Evolutionary conservation across 192 early-diverging fungal genomes (phyloP).

Genomic region (Piromyces sp.): DNA sequence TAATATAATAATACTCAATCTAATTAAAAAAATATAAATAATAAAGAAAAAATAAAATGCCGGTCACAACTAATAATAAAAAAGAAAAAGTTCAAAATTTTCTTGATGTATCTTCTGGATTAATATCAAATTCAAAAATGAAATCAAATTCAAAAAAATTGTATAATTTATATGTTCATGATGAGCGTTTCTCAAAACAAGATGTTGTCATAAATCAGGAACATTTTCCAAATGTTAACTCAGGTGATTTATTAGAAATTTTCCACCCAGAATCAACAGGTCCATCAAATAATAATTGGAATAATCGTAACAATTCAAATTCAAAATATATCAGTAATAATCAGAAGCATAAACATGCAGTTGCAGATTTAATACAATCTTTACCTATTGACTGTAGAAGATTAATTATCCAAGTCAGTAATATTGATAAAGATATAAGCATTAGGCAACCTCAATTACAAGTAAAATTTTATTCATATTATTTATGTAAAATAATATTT

Average conservation of each 20-base stretch:
- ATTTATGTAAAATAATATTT: neutral
- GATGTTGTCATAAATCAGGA: conserved; percentile 59
- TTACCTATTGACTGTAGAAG: neutral
- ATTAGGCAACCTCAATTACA: conserved; percentile 36
- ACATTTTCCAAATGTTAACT: conserved; percentile 30
- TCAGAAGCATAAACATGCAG: neutral
- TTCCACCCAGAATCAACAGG: conserved; percentile 14
- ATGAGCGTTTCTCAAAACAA: conserved; percentile 26
- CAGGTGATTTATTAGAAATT: conserved; percentile 49
- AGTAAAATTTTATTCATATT: neutral
- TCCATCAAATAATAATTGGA: conserved; percentile 2
- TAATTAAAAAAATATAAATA: neutral
- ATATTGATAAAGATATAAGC: conserved; percentile 24
- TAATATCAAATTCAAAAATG: neutral
- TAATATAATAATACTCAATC: no score
- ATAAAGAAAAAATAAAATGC: neutral
- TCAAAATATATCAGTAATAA: conserved; percentile 2
- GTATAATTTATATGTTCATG: conserved; percentile 32
- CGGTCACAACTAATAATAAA: neutral
- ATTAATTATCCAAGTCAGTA: conserved; percentile 30
- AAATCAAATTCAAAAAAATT: conserved; percentile 2
- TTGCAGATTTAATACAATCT: neutral
- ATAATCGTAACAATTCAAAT: neutral
- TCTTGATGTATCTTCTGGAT: neutral
- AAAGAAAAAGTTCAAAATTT: neutral